Evolutionary conservation across 208 protist species (phyloP), one percentile per base, ranked within the genome.

Genomic region (Leishmania lainsoni): DNA sequence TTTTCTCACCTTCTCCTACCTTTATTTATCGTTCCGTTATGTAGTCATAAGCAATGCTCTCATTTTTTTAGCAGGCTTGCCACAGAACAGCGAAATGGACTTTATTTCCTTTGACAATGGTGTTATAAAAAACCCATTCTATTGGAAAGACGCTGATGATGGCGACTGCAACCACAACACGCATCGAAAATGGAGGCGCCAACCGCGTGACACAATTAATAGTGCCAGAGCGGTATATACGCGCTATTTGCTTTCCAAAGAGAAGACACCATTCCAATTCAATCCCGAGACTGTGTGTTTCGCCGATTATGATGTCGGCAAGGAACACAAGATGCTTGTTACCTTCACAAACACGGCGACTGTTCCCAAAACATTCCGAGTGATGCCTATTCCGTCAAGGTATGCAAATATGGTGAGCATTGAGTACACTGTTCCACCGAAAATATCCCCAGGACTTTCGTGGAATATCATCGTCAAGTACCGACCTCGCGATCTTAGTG

Each of bases 271-370:
- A 12, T 93, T 93, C 76, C 71, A 74, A 29, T 89, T 76, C 52
- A 85, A 35, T 20, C 94, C 95, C n/a, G 76, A 71, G 22, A 81
- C 83, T 16, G 73, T 98, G 17, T 68, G 78, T 58, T 98, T 98
- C 79, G 35, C 82, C 4, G 91, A 98, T 84, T 97, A 98, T 74
- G 94, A 92, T 26, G 87, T 96, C 2, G 94, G 92, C 26, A 79
- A 91, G 65, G 88, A 78, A 42, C 95, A 97, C 82, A 81, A 29
- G 6, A 79, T 83, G 20, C 76, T 52, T n/a, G 74, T 98, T 29
- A 85, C 79, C 29, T 83, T 98, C 0, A 96, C 92, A 35, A 98
- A 98, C 78, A 92, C 91, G 17, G 90, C 90, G 26, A 90, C 84
- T 56, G 81, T 80, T 1, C 92, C 95, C 54, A 92, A 83, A 49